Evolutionary conservation across 148 eudicot genomes (phyloP).

Genomic region (Vaccinium vitisidaea): DNA sequence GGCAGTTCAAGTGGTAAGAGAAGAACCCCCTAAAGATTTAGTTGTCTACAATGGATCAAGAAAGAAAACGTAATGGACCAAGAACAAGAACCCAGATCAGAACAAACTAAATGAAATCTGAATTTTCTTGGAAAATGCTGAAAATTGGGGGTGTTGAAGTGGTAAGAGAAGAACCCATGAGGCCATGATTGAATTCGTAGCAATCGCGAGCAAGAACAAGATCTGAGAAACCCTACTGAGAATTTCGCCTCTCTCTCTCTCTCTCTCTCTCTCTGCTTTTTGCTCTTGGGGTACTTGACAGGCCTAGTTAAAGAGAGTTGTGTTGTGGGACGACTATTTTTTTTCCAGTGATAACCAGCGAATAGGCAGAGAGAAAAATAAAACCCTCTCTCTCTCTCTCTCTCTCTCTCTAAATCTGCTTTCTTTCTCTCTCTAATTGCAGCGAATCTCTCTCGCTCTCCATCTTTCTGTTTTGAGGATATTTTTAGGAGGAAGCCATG

Average conservation of each 20-base stretch:
- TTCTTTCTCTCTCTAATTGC: neutral
- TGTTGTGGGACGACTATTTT: slow-evolving; percentile 1
- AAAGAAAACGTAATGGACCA: neutral
- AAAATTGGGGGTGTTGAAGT: neutral
- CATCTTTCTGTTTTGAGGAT: neutral
- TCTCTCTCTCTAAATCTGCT: neutral
- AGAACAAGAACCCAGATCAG: neutral
- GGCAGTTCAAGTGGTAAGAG: no score
- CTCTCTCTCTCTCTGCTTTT: neutral
- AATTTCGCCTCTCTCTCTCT: neutral
- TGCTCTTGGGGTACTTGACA: no score
- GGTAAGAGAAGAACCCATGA: neutral
- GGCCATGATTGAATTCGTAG: neutral
- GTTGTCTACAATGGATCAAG: no score
- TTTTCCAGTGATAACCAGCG: neutral
- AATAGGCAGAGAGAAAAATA: neutral
- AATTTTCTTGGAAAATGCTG: neutral
- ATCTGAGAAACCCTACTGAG: slow-evolving; percentile 12
- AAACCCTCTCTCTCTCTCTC: neutral
- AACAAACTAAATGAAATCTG: neutral
- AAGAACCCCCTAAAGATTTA: no score
- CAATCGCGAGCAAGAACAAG: neutral
- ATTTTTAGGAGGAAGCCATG: neutral
- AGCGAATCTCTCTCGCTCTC: slow-evolving; percentile 1
- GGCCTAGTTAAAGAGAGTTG: no score